phyloP scores from a whole-genome alignment of 1,284 basidiomycete genomes.

The Golubevia pallescens region DNA sequence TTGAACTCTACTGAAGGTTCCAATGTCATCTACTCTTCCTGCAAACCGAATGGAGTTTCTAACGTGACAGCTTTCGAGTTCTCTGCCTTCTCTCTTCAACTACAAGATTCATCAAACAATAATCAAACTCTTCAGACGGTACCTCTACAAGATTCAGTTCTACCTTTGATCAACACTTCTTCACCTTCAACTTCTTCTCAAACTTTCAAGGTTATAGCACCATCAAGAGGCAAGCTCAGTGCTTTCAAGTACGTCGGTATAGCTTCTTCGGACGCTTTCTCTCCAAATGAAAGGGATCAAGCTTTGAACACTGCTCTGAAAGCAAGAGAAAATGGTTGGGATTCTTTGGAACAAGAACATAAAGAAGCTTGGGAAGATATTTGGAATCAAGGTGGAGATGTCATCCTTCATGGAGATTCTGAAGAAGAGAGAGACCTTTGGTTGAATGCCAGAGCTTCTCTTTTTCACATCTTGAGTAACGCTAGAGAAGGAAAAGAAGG shows the following conservation, averaged over 20 bases:
- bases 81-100: slow-evolving; percentile 7
- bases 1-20: slow-evolving; percentile 13
- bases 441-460: slow-evolving; percentile 24
- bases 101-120: slow-evolving; percentile 11
- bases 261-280: slow-evolving; percentile 47
- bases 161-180: slow-evolving; percentile 7
- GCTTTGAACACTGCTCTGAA: slow-evolving; percentile 19
- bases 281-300: slow-evolving; percentile 17
- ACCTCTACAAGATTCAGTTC: slow-evolving; percentile 7
- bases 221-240: slow-evolving; percentile 19
- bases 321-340: slow-evolving; percentile 27
- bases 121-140: slow-evolving; percentile 6
- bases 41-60: slow-evolving; percentile 31
- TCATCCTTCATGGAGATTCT: slow-evolving; percentile 23
- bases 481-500: slow-evolving; percentile 29
- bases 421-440: slow-evolving; percentile 26
- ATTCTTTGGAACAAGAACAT: slow-evolving; percentile 15
- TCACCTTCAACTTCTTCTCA: slow-evolving; percentile 13
- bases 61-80: slow-evolving; percentile 27
- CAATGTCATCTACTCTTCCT: slow-evolving; percentile 28
- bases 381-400: slow-evolving; percentile 32
- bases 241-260: slow-evolving; percentile 47
- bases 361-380: slow-evolving; percentile 26
- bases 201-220: slow-evolving; percentile 20
- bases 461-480: slow-evolving; percentile 42